These are phyloP conservation scores for Diaporthe batatas DNA, from an alignment of 2,329 filamentous ascomycete species.

Conservation along the genomic window DNA sequence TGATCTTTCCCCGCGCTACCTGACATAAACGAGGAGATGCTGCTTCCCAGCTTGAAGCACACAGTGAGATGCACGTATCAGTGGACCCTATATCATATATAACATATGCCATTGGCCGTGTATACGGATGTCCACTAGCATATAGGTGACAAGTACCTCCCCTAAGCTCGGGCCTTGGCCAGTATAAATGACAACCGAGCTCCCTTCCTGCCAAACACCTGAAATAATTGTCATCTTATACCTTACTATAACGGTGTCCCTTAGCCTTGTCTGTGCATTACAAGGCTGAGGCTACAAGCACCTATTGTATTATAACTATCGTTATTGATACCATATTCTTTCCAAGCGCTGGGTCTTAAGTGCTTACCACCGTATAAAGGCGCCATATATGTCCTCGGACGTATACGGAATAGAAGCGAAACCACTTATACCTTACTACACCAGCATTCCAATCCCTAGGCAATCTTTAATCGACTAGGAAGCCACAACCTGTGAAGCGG, in stretches of 20 bases:
- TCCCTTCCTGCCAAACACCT: neutral
- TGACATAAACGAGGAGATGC: neutral
- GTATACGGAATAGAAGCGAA: too few species aligned
- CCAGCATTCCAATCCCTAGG: neutral
- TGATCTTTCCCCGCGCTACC: neutral
- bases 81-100: neutral
- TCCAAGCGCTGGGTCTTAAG: too few species aligned
- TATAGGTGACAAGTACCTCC: neutral
- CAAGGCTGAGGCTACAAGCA: too few species aligned
- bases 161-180: neutral
- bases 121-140: neutral
- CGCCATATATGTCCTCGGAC: too few species aligned
- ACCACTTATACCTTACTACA: too few species aligned
- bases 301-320: too few species aligned
- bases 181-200: neutral
- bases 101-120: neutral
- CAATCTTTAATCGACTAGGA: neutral
- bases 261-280: too few species aligned
- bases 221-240: neutral
- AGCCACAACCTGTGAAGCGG: constrained; percentile 2
- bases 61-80: neutral
- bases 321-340: too few species aligned
- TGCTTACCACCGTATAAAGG: too few species aligned
- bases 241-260: too few species aligned
- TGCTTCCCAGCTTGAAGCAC: neutral